Evolutionary conservation across 257 asterid genomes (phyloP).

Genomic region (Solanum verrucosum): DNA sequence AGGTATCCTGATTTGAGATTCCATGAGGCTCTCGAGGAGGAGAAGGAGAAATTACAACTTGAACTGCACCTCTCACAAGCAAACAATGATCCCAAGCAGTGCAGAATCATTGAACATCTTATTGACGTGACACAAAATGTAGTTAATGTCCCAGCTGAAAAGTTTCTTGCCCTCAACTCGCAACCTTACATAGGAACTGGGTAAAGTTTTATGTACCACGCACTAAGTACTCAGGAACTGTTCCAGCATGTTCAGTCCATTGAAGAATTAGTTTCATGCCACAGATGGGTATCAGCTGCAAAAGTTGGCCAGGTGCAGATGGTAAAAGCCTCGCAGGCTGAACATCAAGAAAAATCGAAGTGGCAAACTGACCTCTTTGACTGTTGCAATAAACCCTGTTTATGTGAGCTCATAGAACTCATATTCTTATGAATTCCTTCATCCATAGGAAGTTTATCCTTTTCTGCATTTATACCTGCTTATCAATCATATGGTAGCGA

Average conservation of each 20-base stretch:
- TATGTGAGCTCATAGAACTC: neutral
- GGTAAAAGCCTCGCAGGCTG: neutral
- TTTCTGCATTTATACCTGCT: neutral
- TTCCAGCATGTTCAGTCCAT: neutral
- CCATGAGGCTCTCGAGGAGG: slow-evolving; percentile 10
- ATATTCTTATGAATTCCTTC: neutral
- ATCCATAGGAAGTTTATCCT: neutral
- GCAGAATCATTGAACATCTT: slow-evolving; percentile 9
- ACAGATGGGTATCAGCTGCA: slow-evolving; percentile 4
- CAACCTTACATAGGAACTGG: slow-evolving; percentile 1
- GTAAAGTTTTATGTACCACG: neutral
- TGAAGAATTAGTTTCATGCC: neutral
- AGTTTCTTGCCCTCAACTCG: neutral
- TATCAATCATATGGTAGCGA: neutral
- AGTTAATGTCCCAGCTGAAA: slow-evolving; percentile 4
- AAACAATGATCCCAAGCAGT: slow-evolving; percentile 3
- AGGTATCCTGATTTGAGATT: slow-evolving; percentile 3
- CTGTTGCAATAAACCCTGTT: slow-evolving; percentile 6
- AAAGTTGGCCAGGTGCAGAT: neutral
- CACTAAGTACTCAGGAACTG: neutral
- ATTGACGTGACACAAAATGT: slow-evolving; percentile 13
- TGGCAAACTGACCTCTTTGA: slow-evolving; percentile 14
- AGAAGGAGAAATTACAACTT: slow-evolving; percentile 9
- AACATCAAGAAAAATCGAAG: neutral
- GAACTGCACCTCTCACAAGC: neutral